Conservation (phyloP, 169 alveolate species). For the Theileria sp. region DNA sequence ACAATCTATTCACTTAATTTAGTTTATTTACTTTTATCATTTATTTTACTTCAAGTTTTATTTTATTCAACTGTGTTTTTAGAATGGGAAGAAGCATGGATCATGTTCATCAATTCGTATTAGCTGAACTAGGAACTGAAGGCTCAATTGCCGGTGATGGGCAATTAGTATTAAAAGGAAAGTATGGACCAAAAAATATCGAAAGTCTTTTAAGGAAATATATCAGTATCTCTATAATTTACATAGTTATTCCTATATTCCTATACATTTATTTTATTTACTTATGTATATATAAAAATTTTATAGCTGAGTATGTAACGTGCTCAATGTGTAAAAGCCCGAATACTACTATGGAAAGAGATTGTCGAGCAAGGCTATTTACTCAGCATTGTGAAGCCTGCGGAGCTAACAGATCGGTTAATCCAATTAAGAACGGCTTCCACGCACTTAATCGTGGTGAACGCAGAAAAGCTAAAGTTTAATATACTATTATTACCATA, state of each 20-base stretch:
- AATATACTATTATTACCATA: not conserved
- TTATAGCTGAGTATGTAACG: constrained; percentile 88
- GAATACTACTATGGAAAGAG: constrained; percentile 88
- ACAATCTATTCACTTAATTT: too few relatives aligned
- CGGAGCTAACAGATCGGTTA: constrained; percentile 91
- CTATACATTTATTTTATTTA: not conserved
- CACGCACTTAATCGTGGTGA: constrained; percentile 91
- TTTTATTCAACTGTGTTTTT: not conserved
- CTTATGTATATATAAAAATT: too few relatives aligned
- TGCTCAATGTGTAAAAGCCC: constrained; percentile 92
- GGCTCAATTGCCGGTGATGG: constrained; percentile 93
- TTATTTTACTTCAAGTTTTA: not conserved
- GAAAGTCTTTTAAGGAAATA: constrained; percentile 89
- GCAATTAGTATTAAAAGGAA: constrained; percentile 90
- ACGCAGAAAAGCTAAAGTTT: constrained; percentile 86
- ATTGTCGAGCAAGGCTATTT: constrained; percentile 86
- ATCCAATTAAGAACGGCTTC: constrained; percentile 90
- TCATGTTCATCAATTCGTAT: constrained; percentile 90
- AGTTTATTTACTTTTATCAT: too few relatives aligned
- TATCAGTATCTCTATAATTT: constrained; percentile 72
- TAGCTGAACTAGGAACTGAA: constrained; percentile 92
- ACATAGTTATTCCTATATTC: not conserved
- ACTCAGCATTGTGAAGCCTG: constrained; percentile 90
- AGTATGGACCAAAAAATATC: constrained; percentile 89
- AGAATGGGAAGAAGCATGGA: constrained; percentile 90